A percentile compares a stretch with the other conserved stretches of the same genome.
Conservation (phyloP, 495 filamentous ascomycete genomes). For the Amphirosellinia nigrospora region DNA sequence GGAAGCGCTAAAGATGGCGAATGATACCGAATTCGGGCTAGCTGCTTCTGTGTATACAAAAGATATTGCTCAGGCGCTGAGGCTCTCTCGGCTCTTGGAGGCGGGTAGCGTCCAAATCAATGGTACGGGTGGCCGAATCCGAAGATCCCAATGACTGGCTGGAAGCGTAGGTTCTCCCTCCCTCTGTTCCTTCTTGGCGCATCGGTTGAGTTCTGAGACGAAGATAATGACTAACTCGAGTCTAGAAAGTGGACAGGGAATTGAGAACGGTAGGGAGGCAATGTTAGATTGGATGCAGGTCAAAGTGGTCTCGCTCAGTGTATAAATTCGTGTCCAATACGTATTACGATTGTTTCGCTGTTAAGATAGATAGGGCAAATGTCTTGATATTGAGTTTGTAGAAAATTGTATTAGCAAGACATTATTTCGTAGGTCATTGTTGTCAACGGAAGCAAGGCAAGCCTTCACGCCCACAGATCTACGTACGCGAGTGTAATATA, state of each 20-base stretch:
- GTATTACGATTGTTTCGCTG: too few relatives aligned
- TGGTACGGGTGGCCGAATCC: conserved; percentile 16
- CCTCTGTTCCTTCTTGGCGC: neutral
- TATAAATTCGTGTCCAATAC: too few relatives aligned
- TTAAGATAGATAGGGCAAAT: too few relatives aligned
- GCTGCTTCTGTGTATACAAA: conserved; percentile 76
- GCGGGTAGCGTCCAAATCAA: conserved; percentile 63
- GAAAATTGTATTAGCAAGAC: too few relatives aligned
- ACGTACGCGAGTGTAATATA: too few relatives aligned
- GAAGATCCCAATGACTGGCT: conserved; percentile 41
- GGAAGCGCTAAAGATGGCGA: conserved; percentile 71
- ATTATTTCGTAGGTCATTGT: too few relatives aligned
- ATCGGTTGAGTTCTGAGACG: neutral
- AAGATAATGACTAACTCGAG: neutral
- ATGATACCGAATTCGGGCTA: conserved; percentile 72
- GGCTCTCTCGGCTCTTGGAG: conserved; percentile 69
- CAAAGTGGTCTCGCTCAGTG: conserved; percentile 21
- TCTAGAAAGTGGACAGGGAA: conserved; percentile 36
- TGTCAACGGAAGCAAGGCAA: too few relatives aligned
- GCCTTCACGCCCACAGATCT: too few relatives aligned
- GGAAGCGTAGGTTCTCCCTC: conserved; percentile 26
- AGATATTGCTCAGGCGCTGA: conserved; percentile 69
- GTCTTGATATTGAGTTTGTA: too few relatives aligned
- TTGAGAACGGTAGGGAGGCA: conserved; percentile 33
- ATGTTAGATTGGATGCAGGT: conserved; percentile 33